Percentiles rank a stretch among this genome's conserved stretches.
Conservation (phyloP, 1,284 basidiomycete genomes). For the Moesziomyces aphidis region DNA sequence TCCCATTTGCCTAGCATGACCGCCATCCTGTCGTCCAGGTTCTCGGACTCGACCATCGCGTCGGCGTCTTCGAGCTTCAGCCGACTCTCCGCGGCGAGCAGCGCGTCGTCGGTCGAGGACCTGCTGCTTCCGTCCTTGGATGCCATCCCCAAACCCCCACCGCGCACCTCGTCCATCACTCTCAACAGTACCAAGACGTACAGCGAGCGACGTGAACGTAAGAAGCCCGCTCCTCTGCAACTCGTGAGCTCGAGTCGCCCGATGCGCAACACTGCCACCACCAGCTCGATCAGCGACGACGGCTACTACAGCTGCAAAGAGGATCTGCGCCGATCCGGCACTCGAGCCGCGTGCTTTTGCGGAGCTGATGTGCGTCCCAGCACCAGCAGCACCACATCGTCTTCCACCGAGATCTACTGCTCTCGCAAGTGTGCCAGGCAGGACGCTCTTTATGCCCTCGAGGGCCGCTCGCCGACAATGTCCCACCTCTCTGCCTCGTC, state of each 20-base stretch:
- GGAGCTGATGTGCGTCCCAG: slow-evolving; percentile 13
- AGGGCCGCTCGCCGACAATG: slow-evolving; percentile 22
- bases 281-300: slow-evolving; percentile 1
- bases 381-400: slow-evolving; percentile 5
- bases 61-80: slow-evolving; percentile 31
- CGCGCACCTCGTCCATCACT: slow-evolving; percentile 41
- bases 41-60: slow-evolving; percentile 43
- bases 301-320: slow-evolving; percentile 26
- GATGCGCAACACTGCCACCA: not conserved
- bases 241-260: slow-evolving; percentile 5
- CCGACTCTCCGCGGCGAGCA: slow-evolving; percentile 22
- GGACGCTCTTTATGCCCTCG: slow-evolving; percentile 33
- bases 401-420: slow-evolving; percentile 38
- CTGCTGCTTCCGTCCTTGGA: slow-evolving; percentile 15
- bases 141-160: slow-evolving; percentile 32
- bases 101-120: slow-evolving; percentile 26
- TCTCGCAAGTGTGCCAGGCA: slow-evolving; percentile 24
- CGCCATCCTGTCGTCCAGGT: slow-evolving; percentile 27
- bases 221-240: slow-evolving; percentile 24
- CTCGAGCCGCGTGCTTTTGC: slow-evolving; percentile 20
- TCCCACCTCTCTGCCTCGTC: slow-evolving; percentile 8
- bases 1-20: not conserved
- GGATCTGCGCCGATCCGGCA: not conserved
- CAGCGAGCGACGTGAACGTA: slow-evolving; percentile 13
- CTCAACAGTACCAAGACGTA: slow-evolving; percentile 30